Percentiles rank a stretch among this genome's conserved stretches.
phyloP scores from a whole-genome alignment of 176 grass and related monocot genomes.

The Paspalum vaginatum region DNA sequence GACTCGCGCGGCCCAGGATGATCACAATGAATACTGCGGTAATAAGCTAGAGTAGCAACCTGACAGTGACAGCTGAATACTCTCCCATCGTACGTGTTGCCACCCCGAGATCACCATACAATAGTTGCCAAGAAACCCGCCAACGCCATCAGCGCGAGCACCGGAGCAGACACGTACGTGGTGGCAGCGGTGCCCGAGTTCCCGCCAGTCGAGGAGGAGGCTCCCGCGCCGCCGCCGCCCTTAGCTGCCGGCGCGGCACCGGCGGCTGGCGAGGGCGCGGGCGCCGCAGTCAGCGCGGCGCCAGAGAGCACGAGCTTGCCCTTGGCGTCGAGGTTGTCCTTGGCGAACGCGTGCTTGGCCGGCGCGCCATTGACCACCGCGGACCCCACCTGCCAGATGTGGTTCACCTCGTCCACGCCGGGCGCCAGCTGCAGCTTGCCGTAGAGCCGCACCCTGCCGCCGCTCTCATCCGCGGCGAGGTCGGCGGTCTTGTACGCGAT shows the following conservation, averaged over 20 bases:
- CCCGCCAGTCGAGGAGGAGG: constrained; percentile 18
- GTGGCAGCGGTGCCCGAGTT: constrained; percentile 4
- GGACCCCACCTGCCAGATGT: constrained; percentile 79
- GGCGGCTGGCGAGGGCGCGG: not conserved
- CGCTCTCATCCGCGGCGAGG: constrained; percentile 52
- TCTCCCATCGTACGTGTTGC: no score
- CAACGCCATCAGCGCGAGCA: constrained; percentile 24
- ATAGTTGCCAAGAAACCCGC: constrained; percentile 29
- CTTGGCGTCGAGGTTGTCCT: constrained; percentile 49
- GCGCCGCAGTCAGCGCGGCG: not conserved
- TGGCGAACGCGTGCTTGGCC: constrained; percentile 44
- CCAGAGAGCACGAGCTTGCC: constrained; percentile 47
- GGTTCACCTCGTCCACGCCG: constrained; percentile 47
- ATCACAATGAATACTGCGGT: not conserved
- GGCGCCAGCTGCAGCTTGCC: constrained; percentile 56
- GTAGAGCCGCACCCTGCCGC: constrained; percentile 54
- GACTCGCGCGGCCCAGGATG: not conserved
- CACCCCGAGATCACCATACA: constrained; percentile 15
- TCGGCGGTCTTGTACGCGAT: constrained; percentile 46
- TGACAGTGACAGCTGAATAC: no score
- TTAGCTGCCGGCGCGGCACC: not conserved
- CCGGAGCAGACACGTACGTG: not conserved
- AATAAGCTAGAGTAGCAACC: not conserved
- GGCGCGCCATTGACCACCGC: constrained; percentile 46
- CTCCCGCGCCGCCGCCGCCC: not conserved